Conservation (phyloP, 78 protist genomes). For the Dictyostelium brefeldianum region DNA sequence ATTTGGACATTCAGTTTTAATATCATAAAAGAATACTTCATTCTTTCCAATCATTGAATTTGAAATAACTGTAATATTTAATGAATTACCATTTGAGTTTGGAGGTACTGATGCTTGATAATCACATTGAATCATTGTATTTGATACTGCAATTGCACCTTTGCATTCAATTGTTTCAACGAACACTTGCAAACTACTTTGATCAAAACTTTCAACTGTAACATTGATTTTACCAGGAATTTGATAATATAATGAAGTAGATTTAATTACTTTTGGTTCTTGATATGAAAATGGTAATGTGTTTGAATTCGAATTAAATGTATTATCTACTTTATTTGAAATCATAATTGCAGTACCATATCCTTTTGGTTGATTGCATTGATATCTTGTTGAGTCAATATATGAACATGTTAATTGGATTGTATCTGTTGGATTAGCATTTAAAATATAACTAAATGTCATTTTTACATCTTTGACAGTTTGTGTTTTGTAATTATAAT, state of each 20-base stretch:
- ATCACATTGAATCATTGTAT: neutral
- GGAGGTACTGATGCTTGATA: neutral
- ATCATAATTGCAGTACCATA: neutral
- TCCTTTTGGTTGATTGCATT: neutral
- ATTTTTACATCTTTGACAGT: neutral
- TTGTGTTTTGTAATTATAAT: neutral
- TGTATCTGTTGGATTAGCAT: neutral
- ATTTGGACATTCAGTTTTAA: neutral
- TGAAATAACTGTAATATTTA: neutral
- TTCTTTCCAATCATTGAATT: conserved; percentile 9
- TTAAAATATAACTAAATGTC: neutral
- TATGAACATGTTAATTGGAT: neutral
- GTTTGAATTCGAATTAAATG: neutral
- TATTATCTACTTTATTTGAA: neutral
- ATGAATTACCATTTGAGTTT: neutral
- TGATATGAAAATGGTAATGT: neutral
- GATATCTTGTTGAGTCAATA: neutral
- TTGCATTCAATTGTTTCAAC: neutral
- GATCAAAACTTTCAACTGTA: neutral
- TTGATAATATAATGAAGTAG: neutral
- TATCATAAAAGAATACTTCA: conserved; percentile 12
- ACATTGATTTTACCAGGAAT: neutral
- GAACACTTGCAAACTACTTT: neutral
- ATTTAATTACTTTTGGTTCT: conserved; percentile 9
- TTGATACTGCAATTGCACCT: neutral